phyloP scores from a whole-genome alignment of 345 rosid species.

The Bruguiera sexangula region DNA sequence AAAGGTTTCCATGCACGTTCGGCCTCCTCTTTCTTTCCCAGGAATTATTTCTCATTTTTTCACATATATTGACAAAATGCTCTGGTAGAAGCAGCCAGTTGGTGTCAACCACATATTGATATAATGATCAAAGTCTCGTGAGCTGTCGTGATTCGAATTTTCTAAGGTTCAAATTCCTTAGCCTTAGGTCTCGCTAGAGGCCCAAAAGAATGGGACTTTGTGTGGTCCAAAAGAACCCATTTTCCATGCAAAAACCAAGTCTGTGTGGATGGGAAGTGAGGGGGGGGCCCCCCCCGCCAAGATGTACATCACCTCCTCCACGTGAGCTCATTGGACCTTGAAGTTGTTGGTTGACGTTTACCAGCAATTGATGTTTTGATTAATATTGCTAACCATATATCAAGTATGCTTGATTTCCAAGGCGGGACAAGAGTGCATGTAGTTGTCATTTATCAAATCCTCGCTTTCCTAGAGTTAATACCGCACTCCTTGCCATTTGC shows the following conservation, averaged over 20 bases:
- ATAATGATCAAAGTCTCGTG: background rate
- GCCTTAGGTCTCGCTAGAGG: background rate
- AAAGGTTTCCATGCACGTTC: slow-evolving; percentile 34
- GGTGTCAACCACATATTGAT: background rate
- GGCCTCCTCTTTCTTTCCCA: slow-evolving; percentile 13
- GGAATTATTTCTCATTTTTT: no score
- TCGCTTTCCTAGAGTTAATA: background rate
- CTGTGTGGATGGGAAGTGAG: slow-evolving; percentile 5
- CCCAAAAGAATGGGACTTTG: background rate
- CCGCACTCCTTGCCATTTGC: background rate
- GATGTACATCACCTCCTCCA: slow-evolving; percentile 8
- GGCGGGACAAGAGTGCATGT: background rate
- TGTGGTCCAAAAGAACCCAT: slow-evolving; percentile 19
- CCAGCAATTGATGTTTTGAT: background rate
- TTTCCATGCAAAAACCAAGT: slow-evolving; percentile 18
- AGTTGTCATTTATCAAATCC: background rate
- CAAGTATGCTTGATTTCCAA: background rate
- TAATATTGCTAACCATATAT: background rate
- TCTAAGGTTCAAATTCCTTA: background rate
- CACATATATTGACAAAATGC: no score
- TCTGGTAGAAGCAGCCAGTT: background rate
- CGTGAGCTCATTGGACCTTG: slow-evolving; percentile 19
- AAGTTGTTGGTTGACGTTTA: background rate
- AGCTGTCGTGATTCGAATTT: background rate
- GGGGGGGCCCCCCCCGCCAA: slow-evolving; percentile 9